These are phyloP conservation scores for Alternaria metachromatica DNA, from an alignment of 2,329 filamentous ascomycete species.

Conservation along the genomic window DNA sequence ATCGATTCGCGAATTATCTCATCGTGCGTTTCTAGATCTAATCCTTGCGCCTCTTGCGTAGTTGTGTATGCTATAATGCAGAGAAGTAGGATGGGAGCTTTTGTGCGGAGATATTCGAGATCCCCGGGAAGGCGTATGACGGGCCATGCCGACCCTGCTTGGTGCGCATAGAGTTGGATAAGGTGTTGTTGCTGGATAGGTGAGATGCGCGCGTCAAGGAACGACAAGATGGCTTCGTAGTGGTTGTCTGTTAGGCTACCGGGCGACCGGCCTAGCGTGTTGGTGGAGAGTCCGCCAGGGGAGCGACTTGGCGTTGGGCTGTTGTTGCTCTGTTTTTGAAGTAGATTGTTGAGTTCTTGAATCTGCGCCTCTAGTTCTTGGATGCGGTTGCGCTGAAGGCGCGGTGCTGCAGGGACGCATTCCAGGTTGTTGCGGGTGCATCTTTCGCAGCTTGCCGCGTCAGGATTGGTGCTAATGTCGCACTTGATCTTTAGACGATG, in stretches of 20 bases:
- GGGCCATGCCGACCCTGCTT: constrained; percentile 30
- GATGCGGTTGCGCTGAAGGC: constrained; percentile 37
- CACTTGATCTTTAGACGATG: constrained; percentile 42
- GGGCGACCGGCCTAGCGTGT: constrained; percentile 5
- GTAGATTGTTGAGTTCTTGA: constrained; percentile 24
- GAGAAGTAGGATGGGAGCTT: constrained; percentile 32
- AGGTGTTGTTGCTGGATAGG: constrained; percentile 27
- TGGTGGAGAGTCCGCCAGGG: constrained; percentile 11
- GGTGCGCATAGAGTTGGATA: constrained; percentile 20
- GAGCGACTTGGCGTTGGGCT: constrained; percentile 26
- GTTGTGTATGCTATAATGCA: constrained; percentile 24
- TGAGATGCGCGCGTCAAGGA: constrained; percentile 30
- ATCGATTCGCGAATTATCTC: constrained; percentile 32
- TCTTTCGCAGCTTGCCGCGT: constrained; percentile 25
- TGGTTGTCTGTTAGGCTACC: constrained; percentile 19
- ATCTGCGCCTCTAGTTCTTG: constrained; percentile 35
- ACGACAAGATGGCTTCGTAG: constrained; percentile 23
- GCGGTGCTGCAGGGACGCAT: constrained; percentile 33
- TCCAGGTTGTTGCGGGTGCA: constrained; percentile 32
- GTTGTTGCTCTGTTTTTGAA: constrained; percentile 17
- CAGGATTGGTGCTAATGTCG: constrained; percentile 25
- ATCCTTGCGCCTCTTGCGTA: constrained; percentile 30
- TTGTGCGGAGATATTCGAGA: constrained; percentile 24
- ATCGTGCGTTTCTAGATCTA: constrained; percentile 30
- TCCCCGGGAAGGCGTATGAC: constrained; percentile 19